These are phyloP conservation scores for Saccharomycopsis hybrid DNA, from an alignment of 1,139 yeast species.

Conservation along the genomic window DNA sequence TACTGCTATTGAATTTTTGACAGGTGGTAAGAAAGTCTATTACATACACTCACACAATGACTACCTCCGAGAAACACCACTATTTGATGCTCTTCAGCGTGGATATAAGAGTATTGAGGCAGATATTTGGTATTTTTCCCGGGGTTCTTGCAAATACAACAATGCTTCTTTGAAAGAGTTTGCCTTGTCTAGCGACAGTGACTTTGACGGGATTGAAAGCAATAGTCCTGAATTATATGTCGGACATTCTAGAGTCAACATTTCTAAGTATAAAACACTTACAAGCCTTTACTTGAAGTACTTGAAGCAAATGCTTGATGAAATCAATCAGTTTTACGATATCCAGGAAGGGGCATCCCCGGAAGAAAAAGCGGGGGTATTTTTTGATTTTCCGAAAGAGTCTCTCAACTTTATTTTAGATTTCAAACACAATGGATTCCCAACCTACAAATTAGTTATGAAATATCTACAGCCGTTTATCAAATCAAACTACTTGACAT, in stretches of 20 bases:
- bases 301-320: slow-evolving; percentile 40
- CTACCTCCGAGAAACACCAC: slow-evolving; percentile 59
- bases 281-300: slow-evolving; percentile 49
- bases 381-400: slow-evolving; percentile 34
- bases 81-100: slow-evolving; percentile 55
- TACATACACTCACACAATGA: slow-evolving; percentile 72
- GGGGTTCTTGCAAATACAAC: slow-evolving; percentile 6
- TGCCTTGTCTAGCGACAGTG: slow-evolving; percentile 15
- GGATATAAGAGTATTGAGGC: slow-evolving; percentile 66
- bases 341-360: slow-evolving; percentile 2
- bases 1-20: slow-evolving; percentile 28
- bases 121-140: slow-evolving; percentile 49
- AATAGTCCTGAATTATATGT: slow-evolving; percentile 42
- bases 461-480: slow-evolving; percentile 26
- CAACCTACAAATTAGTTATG: slow-evolving; percentile 31
- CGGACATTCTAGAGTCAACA: slow-evolving; percentile 52
- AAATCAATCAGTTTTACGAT: slow-evolving; percentile 32
- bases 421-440: slow-evolving; percentile 30
- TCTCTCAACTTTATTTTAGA: slow-evolving; percentile 43
- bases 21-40: slow-evolving; percentile 43
- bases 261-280: slow-evolving; percentile 40
- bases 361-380: slow-evolving; percentile 33
- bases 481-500: slow-evolving; percentile 9
- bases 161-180: slow-evolving; percentile 12
- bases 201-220: background rate